phyloP scores from a whole-genome alignment of 1,139 yeast species.

The Suhomyces guaymorum region DNA sequence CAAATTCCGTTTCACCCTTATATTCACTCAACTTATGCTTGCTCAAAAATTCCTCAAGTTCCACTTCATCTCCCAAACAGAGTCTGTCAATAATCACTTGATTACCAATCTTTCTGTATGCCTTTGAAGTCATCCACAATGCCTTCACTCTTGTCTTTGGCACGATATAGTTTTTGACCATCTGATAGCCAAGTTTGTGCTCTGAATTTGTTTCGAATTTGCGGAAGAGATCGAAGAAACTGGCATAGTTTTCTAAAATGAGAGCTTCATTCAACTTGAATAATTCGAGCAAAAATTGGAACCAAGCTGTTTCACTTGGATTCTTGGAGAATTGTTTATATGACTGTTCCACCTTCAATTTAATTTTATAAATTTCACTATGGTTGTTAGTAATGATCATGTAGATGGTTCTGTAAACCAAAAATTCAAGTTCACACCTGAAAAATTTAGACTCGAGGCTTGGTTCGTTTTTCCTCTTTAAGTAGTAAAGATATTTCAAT shows the following conservation, averaged over 20 bases:
- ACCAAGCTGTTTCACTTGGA: slow-evolving; percentile 13
- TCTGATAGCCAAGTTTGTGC: slow-evolving; percentile 27
- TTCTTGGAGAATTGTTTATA: slow-evolving; percentile 10
- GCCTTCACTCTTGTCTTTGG: slow-evolving; percentile 62
- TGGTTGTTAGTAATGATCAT: slow-evolving; percentile 74
- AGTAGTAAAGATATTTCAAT: slow-evolving; percentile 59
- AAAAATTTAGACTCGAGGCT: slow-evolving; percentile 15
- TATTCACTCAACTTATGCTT: slow-evolving; percentile 41
- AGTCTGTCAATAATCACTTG: slow-evolving; percentile 50
- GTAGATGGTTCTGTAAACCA: slow-evolving; percentile 75
- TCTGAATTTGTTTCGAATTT: slow-evolving; percentile 17
- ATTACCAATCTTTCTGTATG: slow-evolving; percentile 58
- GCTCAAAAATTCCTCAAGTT: slow-evolving; percentile 37
- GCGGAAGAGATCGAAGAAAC: slow-evolving; percentile 40
- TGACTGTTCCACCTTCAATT: slow-evolving; percentile 19
- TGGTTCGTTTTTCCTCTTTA: slow-evolving; percentile 13
- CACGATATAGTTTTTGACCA: slow-evolving; percentile 44
- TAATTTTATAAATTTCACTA: slow-evolving; percentile 46
- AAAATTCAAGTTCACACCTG: slow-evolving; percentile 55
- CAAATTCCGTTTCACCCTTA: slow-evolving; percentile 31
- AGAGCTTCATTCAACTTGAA: slow-evolving; percentile 15
- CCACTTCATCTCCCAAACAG: slow-evolving; percentile 38
- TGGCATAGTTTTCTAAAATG: slow-evolving; percentile 51
- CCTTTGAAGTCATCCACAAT: slow-evolving; percentile 56
- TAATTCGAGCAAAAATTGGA: slow-evolving; percentile 12